phyloP scores from a whole-genome alignment of 257 asterid species.

The Marsdenia floribunda region DNA sequence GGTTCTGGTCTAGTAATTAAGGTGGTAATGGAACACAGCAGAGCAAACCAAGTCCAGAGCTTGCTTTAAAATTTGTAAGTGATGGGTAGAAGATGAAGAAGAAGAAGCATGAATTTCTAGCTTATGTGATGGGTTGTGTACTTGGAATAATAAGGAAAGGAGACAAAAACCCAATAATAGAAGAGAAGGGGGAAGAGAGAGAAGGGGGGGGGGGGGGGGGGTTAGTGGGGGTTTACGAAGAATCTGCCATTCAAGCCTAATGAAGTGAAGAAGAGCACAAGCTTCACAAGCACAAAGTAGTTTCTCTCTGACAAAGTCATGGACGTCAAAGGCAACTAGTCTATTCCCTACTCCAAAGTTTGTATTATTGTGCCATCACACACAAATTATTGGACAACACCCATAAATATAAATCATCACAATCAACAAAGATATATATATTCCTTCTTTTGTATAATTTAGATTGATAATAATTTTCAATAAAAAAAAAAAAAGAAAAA shows the following conservation, averaged over 20 bases:
- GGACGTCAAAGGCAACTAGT: no score
- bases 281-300: background rate
- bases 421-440: no score
- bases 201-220: slow-evolving; percentile 6
- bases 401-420: no score
- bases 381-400: no score
- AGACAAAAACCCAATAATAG: background rate
- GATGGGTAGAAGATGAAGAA: background rate
- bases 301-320: background rate
- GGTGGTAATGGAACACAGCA: background rate
- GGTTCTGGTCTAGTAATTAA: no score
- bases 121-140: background rate
- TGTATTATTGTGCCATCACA: no score
- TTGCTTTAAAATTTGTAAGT: background rate
- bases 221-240: slow-evolving; percentile 19
- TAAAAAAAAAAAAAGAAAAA: no score
- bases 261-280: slow-evolving; percentile 8
- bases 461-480: no score
- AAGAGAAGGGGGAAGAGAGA: slow-evolving; percentile 2
- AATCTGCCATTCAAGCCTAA: slow-evolving; percentile 12
- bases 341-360: no score
- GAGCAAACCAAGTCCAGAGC: background rate
- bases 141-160: background rate
- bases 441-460: no score
- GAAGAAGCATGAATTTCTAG: background rate